Evolutionary conservation across 2,329 filamentous ascomycete species (phyloP).

Genomic region (Fusarium mexicanum): DNA sequence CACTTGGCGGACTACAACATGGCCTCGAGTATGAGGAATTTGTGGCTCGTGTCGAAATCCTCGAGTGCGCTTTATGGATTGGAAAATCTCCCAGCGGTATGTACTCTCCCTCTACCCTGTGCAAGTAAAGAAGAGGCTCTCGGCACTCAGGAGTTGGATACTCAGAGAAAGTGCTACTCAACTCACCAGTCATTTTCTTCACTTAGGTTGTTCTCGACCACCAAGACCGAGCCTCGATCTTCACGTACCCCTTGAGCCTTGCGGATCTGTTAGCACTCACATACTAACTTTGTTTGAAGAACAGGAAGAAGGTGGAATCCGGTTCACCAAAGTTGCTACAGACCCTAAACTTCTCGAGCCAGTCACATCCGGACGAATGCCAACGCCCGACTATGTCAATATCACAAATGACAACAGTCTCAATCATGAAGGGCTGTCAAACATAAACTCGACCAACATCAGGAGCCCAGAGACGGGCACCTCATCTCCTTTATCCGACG

Average conservation of each 20-base stretch:
- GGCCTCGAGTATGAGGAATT: slow-evolving; percentile 38
- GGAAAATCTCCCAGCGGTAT: slow-evolving; percentile 18
- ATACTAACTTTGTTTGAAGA: not conserved
- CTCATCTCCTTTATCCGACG: not conserved
- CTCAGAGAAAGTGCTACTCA: not conserved
- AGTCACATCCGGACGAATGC: not conserved
- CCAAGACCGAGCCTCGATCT: not conserved
- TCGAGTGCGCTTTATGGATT: slow-evolving; percentile 42
- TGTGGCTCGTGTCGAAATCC: slow-evolving; percentile 37
- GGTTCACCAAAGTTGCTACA: not conserved
- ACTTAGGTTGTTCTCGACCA: no score
- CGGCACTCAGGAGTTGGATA: not conserved
- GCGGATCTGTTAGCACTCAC: not conserved
- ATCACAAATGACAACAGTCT: not conserved
- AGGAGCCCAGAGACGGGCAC: not conserved
- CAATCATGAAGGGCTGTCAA: not conserved
- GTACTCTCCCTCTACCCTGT: not conserved
- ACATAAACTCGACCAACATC: not conserved
- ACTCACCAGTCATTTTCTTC: not conserved
- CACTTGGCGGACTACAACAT: slow-evolving; percentile 28
- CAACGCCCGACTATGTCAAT: not conserved
- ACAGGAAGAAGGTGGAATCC: not conserved
- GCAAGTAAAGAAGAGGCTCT: not conserved
- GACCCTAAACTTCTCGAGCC: not conserved
- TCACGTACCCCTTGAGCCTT: not conserved